Evolutionary conservation across 139 green algal genomes (phyloP), one percentile per base, ranked within the genome.

Genomic region (Ulvella scutata): DNA sequence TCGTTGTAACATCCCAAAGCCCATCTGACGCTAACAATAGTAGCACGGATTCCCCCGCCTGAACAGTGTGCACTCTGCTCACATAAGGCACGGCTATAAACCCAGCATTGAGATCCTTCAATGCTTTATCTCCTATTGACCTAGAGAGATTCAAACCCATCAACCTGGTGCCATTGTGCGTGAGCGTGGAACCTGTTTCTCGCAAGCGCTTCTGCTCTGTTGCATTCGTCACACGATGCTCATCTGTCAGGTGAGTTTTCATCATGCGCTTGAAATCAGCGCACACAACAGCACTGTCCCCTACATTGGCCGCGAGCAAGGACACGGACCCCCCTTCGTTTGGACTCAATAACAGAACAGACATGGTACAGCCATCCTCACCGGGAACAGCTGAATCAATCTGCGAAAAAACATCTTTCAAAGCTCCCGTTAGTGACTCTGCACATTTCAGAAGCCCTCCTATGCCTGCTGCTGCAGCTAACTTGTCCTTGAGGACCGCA

Each of bases 91-190:
- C 51, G 13, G 51, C 51, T n/a, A 67, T n/a, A 26, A 67, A 67
- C 51, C 51, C 51, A n/a, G 51, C 51, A 23, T 67, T 67, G 51
- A 67, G 51, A 26, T 67, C 33, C 51, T 67, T 67, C 51, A 67
- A 26, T 6, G 51, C 51, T 10, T 23, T 10, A 26, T 67, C 51
- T 26, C 51, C 51, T n/a, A 67, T 67, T 26, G 51, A 67, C n/a
- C 51, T n/a, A 6, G 51, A 67, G 0, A 67, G 51, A 26, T 67
- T 67, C 13, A 67, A 26, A 6, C 51, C 51, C 51, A 67, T 67
- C 9, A 67, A 26, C 13, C 51, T n/a, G 2, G 51, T 67, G 1
- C 51, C 51, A 26, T 67, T 67, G 51, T 67, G 51, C 10, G 51
- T 67, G n/a, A 67, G 51, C 51, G 33, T n/a, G 9, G 51, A n/a